Base-by-base conservation (phyloP, 345 rosid species). In the Populus pruinosa region DNA sequence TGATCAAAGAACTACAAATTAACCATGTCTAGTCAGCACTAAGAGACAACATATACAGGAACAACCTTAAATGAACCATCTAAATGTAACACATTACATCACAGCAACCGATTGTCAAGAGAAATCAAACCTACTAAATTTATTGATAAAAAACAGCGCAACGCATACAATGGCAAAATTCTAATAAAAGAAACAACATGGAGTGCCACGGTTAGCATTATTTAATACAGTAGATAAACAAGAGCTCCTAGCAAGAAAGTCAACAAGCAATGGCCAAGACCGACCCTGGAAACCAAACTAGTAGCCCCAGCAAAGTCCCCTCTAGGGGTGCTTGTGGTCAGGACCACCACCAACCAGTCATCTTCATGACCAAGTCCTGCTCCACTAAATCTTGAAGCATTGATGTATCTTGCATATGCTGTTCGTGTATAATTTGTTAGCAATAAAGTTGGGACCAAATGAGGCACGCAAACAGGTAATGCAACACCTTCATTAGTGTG, bases 301-400 rank as follows among this genome's bases (percentile, higher is more conserved):
- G 21, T 73, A 0, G 73, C 88, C 8, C 87, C 92, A 0, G 82
- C 80, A 9, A 93, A 87, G 47, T 83, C 87, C 31, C 97, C 98
- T 0, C 76, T 64, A 0, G 74, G 86, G 5, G 88, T 88, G 47
- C 43, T 86, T 0, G 90, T 85, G 0, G 80, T 79, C 69, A 94
- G 67, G 20, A 93, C 89, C 16, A 88, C 79, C 23, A 94, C 97
- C 91, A 89, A 89, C 98, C 97, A 91, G 68, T 93, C 90, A 18
- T 90, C 89, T 55, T 90, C 91, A 4, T 93, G 89, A 7, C 92
- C 93, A 6, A 91, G 66, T 10, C 97, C 98, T 0, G 84, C 90
- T 0, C 91, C 97, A 0, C 83, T 87, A 55, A 76, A 90, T 81
- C 63, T 86, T 5, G 95, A 87, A 77, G 90, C 89, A 47, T 94